Evolutionary conservation across 164 flowering plant genomes (phyloP), one percentile per base, ranked within the genome.

Genomic region (Magnolia sinica): DNA sequence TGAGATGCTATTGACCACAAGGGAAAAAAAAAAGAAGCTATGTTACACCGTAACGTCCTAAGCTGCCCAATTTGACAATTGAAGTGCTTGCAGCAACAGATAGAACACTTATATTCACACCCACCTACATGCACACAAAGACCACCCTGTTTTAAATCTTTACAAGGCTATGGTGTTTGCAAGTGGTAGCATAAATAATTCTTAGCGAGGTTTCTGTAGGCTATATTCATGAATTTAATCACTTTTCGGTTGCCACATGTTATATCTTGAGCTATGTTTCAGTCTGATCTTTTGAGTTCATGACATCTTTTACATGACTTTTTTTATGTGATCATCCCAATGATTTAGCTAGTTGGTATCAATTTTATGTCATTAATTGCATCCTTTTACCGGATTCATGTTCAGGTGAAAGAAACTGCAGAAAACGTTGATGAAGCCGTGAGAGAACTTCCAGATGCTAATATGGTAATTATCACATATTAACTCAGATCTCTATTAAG

Each of bases 391-490:
- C 49, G 61, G 50, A 3, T 76, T n/a, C 24, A 63, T 64, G 31
- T 75, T 82, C 84, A 96, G 99, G 89, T 92, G 80, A 92, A 87
- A 87, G 86, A 88, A 84, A 94, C 99, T 74, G 99, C 99, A 61
- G 95, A 75, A 80, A 89, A 94, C 87, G 92, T 96, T 77, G 95
- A 91, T 81, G 98, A 88, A 6, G 99, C 99, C 37, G 94, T 86
- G 65, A 85, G 92, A 82, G 99, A 96, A 77, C 97, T 96, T 84
- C 99, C 99, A 16, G 99, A 96, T 87, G 99, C 99, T 76, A 94
- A 96, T 84, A 61, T 80, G 95, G 99, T 96, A 87, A 80, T 51
- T 72, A 69, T 67, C 8, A 50, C 22, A 64, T 7, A 58, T 7
- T 74, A 31, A 65, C 63, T 55, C 55, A 78, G 11, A 7, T 27